Percentiles rank a stretch among this genome's conserved stretches.
These are phyloP conservation scores for Globisporangium iwayamae DNA, from an alignment of 352 stramenopile genomes.

Conservation along the genomic window DNA sequence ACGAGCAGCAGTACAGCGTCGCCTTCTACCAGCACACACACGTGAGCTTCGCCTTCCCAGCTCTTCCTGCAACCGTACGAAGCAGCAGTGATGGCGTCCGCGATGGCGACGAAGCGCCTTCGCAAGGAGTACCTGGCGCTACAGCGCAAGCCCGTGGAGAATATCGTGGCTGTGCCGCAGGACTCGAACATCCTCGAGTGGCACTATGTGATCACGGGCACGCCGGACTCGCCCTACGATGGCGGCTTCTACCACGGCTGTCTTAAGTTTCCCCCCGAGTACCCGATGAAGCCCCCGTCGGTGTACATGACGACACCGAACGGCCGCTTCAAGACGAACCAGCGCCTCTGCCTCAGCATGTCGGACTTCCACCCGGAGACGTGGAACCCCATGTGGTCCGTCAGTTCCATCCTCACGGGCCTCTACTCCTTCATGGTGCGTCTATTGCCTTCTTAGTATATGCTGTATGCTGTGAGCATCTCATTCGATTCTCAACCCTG, in stretches of 20 bases:
- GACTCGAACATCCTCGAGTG: conserved; percentile 95
- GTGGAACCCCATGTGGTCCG: conserved; percentile 96
- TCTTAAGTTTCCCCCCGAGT: conserved; percentile 92
- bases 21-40: neutral
- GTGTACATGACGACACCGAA: conserved; percentile 95
- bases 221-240: conserved; percentile 71
- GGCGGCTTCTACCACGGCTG: conserved; percentile 90
- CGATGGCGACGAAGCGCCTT: conserved; percentile 87
- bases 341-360: conserved; percentile 94
- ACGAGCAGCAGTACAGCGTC: neutral
- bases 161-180: conserved; percentile 87
- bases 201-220: conserved; percentile 93
- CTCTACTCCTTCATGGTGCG: conserved; percentile 94
- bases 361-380: conserved; percentile 95
- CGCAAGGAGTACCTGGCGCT: conserved; percentile 92
- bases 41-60: neutral
- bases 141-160: conserved; percentile 87
- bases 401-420: conserved; percentile 94
- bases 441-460: conserved; percentile 1
- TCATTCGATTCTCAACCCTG: conserved; percentile 7
- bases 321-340: conserved; percentile 93
- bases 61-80: neutral
- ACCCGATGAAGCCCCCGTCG: conserved; percentile 94
- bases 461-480: neutral
- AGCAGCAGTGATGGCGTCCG: conserved; percentile 51